A percentile compares a stretch with the other conserved stretches of the same genome.
Conservation (phyloP, 2,329 filamentous ascomycete species). For the Leptodontidium sp. region DNA sequence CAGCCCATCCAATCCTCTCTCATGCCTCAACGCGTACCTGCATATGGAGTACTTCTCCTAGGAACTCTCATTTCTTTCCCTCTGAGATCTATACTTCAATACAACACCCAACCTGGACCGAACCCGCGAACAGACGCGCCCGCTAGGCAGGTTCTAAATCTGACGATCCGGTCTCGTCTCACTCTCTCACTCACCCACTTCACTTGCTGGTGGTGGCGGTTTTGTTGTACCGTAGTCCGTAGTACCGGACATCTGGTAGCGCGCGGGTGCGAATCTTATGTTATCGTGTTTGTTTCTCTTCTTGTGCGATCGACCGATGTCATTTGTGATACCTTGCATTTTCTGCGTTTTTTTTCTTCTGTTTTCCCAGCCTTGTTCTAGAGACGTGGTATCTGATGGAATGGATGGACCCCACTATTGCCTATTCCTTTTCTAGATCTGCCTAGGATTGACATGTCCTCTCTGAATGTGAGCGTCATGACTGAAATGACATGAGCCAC, state of each 20-base stretch:
- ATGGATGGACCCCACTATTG: background rate
- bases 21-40: constrained; percentile 19
- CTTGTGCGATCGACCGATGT: constrained; percentile 11
- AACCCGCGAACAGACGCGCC: background rate
- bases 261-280: constrained; percentile 18
- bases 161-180: constrained; percentile 6
- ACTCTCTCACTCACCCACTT: background rate
- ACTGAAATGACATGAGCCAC: background rate
- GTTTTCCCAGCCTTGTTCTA: background rate
- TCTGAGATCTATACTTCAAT: constrained; percentile 14
- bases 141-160: background rate
- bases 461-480: background rate
- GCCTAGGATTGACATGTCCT: background rate
- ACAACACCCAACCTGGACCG: background rate
- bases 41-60: background rate
- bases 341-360: background rate
- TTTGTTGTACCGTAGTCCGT: background rate
- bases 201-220: background rate
- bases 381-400: no score
- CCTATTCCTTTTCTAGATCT: constrained; percentile 8
- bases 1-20: constrained; percentile 1
- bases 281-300: constrained; percentile 13
- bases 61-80: constrained; percentile 4
- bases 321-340: constrained; percentile 12
- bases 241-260: constrained; percentile 20